phyloP scores from a whole-genome alignment of 805 yeast species.

The Kazachstania kunashirensis region DNA sequence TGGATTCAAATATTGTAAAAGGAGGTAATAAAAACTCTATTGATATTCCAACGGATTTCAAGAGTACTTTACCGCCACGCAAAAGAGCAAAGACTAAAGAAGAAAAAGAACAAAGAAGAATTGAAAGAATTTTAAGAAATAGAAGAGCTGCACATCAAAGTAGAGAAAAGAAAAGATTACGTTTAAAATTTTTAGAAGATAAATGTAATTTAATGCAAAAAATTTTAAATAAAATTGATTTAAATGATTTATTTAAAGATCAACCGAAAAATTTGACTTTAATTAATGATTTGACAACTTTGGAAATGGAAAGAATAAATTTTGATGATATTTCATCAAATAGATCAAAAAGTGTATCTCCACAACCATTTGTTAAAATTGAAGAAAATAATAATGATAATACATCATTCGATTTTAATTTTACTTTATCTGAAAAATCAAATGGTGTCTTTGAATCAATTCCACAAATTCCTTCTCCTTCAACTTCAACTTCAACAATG shows the following conservation, averaged over 20 bases:
- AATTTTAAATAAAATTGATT: conserved; percentile 16
- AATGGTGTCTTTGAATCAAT: background rate
- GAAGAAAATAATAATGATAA: background rate
- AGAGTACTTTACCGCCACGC: conserved; percentile 72
- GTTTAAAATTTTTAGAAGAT: conserved; percentile 73
- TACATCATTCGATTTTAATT: background rate
- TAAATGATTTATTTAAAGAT: conserved; percentile 9
- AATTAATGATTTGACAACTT: background rate
- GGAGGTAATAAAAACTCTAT: conserved; percentile 2
- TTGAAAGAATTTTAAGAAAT: conserved; percentile 86
- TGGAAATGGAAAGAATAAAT: background rate
- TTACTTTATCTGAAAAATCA: background rate
- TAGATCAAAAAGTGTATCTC: background rate
- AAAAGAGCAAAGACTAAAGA: conserved; percentile 94
- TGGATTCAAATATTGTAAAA: too few relatives aligned
- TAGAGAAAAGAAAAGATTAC: conserved; percentile 89
- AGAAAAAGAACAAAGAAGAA: conserved; percentile 92
- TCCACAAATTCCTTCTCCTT: conserved; percentile 1
- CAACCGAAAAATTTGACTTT: conserved; percentile 3
- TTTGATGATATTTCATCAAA: background rate
- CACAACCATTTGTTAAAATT: background rate
- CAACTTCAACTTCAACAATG: conserved; percentile 1
- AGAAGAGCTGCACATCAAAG: conserved; percentile 97
- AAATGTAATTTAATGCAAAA: conserved; percentile 28
- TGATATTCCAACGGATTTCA: conserved; percentile 32